These are phyloP conservation scores for Penicillium arizonense DNA, from an alignment of 495 filamentous ascomycete genomes.

Conservation along the genomic window DNA sequence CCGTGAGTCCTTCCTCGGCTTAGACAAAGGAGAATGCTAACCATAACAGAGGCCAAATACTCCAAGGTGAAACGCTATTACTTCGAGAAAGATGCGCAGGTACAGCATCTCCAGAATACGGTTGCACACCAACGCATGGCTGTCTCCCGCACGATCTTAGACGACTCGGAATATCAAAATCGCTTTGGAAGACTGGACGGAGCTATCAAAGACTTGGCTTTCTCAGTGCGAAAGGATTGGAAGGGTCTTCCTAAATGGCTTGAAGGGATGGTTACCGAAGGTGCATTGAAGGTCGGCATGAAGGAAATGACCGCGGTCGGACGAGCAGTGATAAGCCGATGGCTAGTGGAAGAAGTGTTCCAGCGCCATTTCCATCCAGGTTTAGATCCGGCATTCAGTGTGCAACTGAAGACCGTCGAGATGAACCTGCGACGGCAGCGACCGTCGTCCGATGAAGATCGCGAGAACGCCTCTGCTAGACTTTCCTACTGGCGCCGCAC, in stretches of 20 bases:
- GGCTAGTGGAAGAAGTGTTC: slow-evolving; percentile 90
- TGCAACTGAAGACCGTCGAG: slow-evolving; percentile 82
- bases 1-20: slow-evolving; percentile 46
- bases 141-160: slow-evolving; percentile 89
- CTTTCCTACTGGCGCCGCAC: slow-evolving; percentile 91
- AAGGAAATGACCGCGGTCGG: slow-evolving; percentile 97
- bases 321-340: slow-evolving; percentile 83
- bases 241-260: slow-evolving; percentile 77
- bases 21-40: slow-evolving; percentile 3
- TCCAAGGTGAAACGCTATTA: slow-evolving; percentile 97
- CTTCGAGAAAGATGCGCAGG: slow-evolving; percentile 91
- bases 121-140: slow-evolving; percentile 94
- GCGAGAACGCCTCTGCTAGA: slow-evolving; percentile 81
- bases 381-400: slow-evolving; percentile 70
- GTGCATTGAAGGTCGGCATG: slow-evolving; percentile 76
- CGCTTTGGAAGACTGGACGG: slow-evolving; percentile 92
- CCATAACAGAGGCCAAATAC: slow-evolving; percentile 77
- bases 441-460: slow-evolving; percentile 76
- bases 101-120: slow-evolving; percentile 93
- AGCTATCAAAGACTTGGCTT: slow-evolving; percentile 90
- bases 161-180: slow-evolving; percentile 91
- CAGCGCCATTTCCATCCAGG: slow-evolving; percentile 89
- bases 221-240: slow-evolving; percentile 95
- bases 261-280: slow-evolving; percentile 70
- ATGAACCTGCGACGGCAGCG: slow-evolving; percentile 78